These are phyloP conservation scores for Mycena crocata DNA, from an alignment of 768 basidiomycete genomes.

Conservation along the genomic window DNA sequence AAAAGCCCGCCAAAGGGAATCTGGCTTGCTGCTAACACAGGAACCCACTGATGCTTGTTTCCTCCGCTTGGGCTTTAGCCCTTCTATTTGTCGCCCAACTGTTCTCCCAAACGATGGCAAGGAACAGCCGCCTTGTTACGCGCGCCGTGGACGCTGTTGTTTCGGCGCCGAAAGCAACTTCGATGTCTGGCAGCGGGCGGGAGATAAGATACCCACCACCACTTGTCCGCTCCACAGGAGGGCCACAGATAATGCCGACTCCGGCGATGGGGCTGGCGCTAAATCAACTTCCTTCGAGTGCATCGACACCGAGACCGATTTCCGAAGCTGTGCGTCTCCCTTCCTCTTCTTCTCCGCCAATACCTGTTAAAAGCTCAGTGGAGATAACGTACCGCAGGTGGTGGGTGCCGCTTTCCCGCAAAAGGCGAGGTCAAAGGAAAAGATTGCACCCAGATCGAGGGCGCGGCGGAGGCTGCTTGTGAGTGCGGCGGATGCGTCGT, in stretches of 20 bases:
- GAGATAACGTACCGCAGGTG: background rate
- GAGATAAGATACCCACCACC: background rate
- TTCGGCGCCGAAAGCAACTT: background rate
- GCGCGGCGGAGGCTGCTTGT: slow-evolving; percentile 3
- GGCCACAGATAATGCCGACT: background rate
- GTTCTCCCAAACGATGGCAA: background rate
- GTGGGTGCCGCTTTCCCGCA: slow-evolving; percentile 1
- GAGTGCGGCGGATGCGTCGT: slow-evolving; percentile 8
- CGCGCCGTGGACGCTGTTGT: background rate
- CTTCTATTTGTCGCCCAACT: background rate
- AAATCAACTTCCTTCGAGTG: background rate
- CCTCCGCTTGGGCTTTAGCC: background rate
- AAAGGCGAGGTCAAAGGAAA: slow-evolving; percentile 1
- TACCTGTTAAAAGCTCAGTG: background rate
- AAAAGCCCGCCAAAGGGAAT: background rate
- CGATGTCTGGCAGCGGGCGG: background rate
- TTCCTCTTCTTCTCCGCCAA: background rate
- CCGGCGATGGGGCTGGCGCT: background rate
- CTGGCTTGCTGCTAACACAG: background rate
- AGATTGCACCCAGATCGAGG: slow-evolving; percentile 12
- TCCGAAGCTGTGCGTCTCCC: slow-evolving; percentile 13
- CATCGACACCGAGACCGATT: slow-evolving; percentile 11
- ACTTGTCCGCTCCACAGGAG: slow-evolving; percentile 2
- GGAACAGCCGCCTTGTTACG: slow-evolving; percentile 15
- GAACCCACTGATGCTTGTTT: background rate